Conservation (phyloP, 306 rosid species). For the Prunus davidiana region DNA sequence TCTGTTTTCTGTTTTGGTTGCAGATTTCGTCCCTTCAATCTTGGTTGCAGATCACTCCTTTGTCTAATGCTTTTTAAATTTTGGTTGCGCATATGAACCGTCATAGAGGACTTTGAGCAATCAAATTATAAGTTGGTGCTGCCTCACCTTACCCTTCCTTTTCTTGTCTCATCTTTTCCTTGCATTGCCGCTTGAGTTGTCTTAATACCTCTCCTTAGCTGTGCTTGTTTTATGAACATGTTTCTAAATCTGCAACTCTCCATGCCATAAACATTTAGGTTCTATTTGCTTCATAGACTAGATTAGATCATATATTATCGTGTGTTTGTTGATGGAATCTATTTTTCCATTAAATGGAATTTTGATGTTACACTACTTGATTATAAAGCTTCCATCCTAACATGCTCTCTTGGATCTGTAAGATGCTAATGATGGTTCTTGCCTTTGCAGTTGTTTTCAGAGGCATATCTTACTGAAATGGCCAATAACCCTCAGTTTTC, state of each 20-base stretch:
- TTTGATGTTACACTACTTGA: neutral
- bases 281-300: neutral
- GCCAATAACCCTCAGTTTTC: slow-evolving; percentile 81
- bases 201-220: neutral
- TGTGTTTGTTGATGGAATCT: neutral
- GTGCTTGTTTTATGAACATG: neutral
- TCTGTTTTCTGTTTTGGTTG: neutral
- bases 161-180: neutral
- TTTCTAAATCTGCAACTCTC: neutral
- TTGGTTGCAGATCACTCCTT: neutral
- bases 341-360: slow-evolving; percentile 1
- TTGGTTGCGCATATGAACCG: neutral
- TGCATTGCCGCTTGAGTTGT: neutral
- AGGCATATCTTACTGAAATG: slow-evolving; percentile 37
- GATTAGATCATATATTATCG: neutral
- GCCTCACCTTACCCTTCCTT: neutral
- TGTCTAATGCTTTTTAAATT: neutral
- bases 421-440: slow-evolving; percentile 18
- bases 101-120: neutral
- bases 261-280: neutral
- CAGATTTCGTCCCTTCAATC: neutral
- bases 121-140: neutral
- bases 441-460: slow-evolving; percentile 34
- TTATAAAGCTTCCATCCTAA: neutral
- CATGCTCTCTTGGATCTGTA: neutral